Base-by-base conservation (phyloP, 331 rosid genomes). In the Acacia pycnantha region DNA sequence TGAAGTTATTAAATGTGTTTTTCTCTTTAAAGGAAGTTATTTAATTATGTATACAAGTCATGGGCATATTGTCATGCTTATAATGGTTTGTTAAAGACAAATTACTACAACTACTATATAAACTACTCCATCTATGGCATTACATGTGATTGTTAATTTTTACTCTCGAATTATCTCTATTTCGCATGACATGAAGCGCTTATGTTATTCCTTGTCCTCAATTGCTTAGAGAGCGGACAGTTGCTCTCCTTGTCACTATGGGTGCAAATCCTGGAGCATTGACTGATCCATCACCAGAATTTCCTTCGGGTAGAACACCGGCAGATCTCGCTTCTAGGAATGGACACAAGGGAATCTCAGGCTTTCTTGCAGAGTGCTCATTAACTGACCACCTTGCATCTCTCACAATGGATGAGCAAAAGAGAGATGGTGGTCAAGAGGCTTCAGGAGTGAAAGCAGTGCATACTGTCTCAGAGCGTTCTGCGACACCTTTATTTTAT, bases 321-420 rank as follows among this genome's bases (percentile, higher is more conserved):
- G 92, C 98, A 16, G 97, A 91, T 74, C 89, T 94, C 79, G 98
- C 98, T 59, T 91, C 97, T 80, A 76, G 61, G 46, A 85, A 80
- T 2, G 91, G 94, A 43, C 94, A 94, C 83, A 94, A 94, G 88
- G 98, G 98, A 78, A 90, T 94, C 68, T 87, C 98, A 18, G 98
- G 98, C 73, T 92, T 92, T 81, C 92, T 94, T 62, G 97, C 91
- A 3, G 98, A 94, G 86, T 83, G 90, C 80, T 85, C 86, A 44
- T 80, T 94, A 89, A 91, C 93, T 74, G 84, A 87, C 79, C 87
- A 85, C 76, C 90, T 94, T 21, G 65, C 73, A 8, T 88, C 86
- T 58, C 91, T 94, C 81, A 83, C 85, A 29, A 73, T 94, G 90
- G 87, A 77, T 24, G 95, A 91, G 61, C 41, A 53, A 7, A 86